Evolutionary conservation across 257 asterid genomes (phyloP), one percentile per base, ranked within the genome.

Genomic region (Ehretia macrophylla): DNA sequence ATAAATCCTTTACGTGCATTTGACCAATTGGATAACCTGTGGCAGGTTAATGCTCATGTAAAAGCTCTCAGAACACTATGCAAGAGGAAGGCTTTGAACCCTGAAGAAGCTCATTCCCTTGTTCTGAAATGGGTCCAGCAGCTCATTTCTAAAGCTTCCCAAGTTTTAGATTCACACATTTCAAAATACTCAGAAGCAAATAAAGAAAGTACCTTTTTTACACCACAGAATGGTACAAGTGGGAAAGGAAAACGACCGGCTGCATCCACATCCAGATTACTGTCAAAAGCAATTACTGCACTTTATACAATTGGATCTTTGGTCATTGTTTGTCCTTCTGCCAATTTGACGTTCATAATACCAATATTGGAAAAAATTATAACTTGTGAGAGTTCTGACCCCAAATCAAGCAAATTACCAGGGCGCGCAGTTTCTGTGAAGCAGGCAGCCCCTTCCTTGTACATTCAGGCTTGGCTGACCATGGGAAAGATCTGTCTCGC

Each of bases 401-500:
- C 83, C 9, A 86, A 81, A 68, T 71, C 85, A 17, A 73, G 72
- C 55, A 81, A 72, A 55, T 60, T 78, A 56, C 81, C 84, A 0
- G 65, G 67, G 17, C 67, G 76, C 11, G 74, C 68, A 13, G 77
- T 74, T 66, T 69, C 85, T 46, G 44, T 81, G 53, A 86, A 79
- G 77, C 80, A 78, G 67, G 65, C 22, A 44, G 89, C 90, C 60
- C 89, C 89, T 51, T 78, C 97, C 58, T 83, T 92, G 66, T 84
- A 86, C 60, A 65, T 78, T 61, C 90, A 88, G 60, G 95, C 94
- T 37, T 92, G 99, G 99, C 52, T 92, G 61, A 73, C 99, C 19
- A 81, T 88, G 89, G 99, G 96, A 65, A 92, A 92, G 86, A 80
- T 92, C 67, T 92, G 99, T 73, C 82, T 92, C 56, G 87, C 94